Base-by-base conservation (phyloP, 2,329 filamentous ascomycete species). In the Salinomyces thailandicus region DNA sequence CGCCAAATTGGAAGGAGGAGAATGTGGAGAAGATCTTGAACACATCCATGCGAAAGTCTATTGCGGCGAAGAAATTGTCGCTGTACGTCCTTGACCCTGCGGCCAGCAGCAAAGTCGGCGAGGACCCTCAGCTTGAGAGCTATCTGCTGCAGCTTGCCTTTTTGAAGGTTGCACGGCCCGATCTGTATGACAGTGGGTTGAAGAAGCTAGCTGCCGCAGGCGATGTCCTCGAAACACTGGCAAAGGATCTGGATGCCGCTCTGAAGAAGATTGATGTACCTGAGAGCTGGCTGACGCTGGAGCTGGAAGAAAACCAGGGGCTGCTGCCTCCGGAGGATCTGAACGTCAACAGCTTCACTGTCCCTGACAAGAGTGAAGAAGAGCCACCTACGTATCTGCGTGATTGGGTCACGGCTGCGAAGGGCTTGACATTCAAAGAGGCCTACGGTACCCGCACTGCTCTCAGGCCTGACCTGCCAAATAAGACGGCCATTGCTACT, bases 351-450 rank as follows among this genome's bases (percentile, higher is more conserved):
- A 91, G 85, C 69, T 96, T 98, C 56, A 73, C 74, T 35, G 62
- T 77, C 2, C 93, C 86, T 56, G 72, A 84, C 48, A 93, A 89
- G 64, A 67, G 73, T 28, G 84, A 93, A 52, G 49, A 62, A 0
- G 85, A 93, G 60, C 66, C 70, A 26, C 69, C 79, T 16, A 71
- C 72, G 3, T 62, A 79, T 2, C 73, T 93, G 42, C 74, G 75
- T 51, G 73, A 81, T 60, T 94, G 87, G 85, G 74, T 87, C 62
- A 72, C 79, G 31, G 84, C 79, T 34, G 91, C 89, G 43, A 91
- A 93, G 69, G 83, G 80, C 32, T 71, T 98, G 39, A 75, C 75
- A 4, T 98, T 98, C 74, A 94, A 93, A 69, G 91, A 98, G 63
- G 89, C 85, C 1, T 96, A 86, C 56, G 79, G 75, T 44, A 87